A percentile compares a stretch with the other conserved stretches of the same genome.
These are phyloP conservation scores for Aureobasidium musti DNA, from an alignment of 2,329 filamentous ascomycete genomes.

Conservation along the genomic window DNA sequence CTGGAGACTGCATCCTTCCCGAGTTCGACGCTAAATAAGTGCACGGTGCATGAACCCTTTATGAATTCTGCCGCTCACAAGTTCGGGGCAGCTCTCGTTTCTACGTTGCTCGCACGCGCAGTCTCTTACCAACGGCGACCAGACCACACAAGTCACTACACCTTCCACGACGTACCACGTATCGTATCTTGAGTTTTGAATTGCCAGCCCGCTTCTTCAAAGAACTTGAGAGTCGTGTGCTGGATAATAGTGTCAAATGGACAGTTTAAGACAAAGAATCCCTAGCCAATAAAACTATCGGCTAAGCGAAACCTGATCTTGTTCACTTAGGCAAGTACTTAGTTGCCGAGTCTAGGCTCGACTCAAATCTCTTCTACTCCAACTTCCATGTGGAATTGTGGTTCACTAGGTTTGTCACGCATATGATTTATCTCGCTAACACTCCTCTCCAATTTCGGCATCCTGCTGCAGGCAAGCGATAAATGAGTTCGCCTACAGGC, in stretches of 20 bases:
- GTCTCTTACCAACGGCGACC: constrained; percentile 10
- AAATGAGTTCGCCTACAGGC: constrained; percentile 20
- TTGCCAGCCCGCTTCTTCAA: background rate
- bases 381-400: background rate
- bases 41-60: constrained; percentile 24
- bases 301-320: constrained; percentile 18
- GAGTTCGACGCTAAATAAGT: background rate
- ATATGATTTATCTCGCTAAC: constrained; percentile 9
- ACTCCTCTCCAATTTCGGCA: constrained; percentile 19
- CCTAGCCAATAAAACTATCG: constrained; percentile 16
- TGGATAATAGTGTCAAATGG: constrained; percentile 5
- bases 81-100: background rate
- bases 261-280: constrained; percentile 20
- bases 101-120: constrained; percentile 14
- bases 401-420: constrained; percentile 26
- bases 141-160: background rate
- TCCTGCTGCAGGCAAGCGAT: constrained; percentile 15
- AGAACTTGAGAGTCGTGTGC: background rate
- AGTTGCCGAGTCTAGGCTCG: constrained; percentile 25
- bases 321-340: background rate
- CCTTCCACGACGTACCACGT: background rate
- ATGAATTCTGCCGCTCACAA: constrained; percentile 1
- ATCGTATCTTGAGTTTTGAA: background rate
- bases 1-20: constrained; percentile 25
- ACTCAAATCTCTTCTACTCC: constrained; percentile 27